Conservation (phyloP, 106 monocot genomes). For the Platanthera zijinensis region DNA sequence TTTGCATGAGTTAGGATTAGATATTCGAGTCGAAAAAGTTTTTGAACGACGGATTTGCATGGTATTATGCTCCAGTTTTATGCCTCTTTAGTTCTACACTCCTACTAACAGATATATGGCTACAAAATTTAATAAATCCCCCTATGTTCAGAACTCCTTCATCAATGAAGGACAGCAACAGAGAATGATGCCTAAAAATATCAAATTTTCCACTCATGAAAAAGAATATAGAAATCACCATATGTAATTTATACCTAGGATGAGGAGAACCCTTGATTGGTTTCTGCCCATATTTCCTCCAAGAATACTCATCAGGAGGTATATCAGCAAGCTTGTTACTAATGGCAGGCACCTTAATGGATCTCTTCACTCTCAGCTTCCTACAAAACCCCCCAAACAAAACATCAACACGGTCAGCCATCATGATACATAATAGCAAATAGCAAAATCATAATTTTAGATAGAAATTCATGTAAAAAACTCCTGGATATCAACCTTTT, state of each 20-base stretch:
- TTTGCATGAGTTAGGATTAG: no score
- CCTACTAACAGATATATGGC: neutral
- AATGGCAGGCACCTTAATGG: constrained; percentile 81
- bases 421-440: neutral
- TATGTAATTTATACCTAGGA: constrained; percentile 48
- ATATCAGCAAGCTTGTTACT: constrained; percentile 93
- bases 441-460: neutral
- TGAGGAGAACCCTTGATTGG: constrained; percentile 95
- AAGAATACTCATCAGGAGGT: constrained; percentile 86
- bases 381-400: constrained; percentile 19
- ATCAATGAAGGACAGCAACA: neutral
- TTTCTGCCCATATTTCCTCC: constrained; percentile 96
- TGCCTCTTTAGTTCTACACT: no score
- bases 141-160: neutral
- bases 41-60: no score
- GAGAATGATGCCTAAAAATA: neutral
- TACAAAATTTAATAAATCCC: no score
- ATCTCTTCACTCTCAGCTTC: constrained; percentile 76
- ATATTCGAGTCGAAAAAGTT: no score
- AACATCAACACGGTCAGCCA: neutral
- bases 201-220: neutral
- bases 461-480: neutral
- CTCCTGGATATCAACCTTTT: constrained; percentile 41
- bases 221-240: neutral
- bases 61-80: no score